Base-by-base conservation (phyloP, 2,329 filamentous ascomycete species). In the Pseudogymnoascus sp. region DNA sequence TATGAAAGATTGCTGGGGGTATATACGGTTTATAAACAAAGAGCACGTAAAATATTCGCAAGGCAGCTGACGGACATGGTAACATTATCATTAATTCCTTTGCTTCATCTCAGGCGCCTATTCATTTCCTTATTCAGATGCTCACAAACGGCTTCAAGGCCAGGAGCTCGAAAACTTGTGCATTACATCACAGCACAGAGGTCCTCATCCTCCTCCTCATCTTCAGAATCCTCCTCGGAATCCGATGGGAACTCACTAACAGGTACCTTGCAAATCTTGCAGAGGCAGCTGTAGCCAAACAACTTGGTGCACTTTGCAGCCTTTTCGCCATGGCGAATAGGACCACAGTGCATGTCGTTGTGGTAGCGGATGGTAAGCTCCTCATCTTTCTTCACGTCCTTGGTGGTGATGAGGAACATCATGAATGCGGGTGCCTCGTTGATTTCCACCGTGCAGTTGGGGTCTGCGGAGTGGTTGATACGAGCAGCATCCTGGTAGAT, bases 371-470 rank as follows among this genome's bases (percentile, higher is more conserved):
- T 32, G 16, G 47, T 54, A 14, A 54, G 47, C 47, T 54, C 47
- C 47, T 54, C 47, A 4, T 32, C 47, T 30, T 14, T 54, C 47
- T 54, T 54, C 47, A 54, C 47, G 25, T 54, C 47, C 47, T 54
- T 54, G 9, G 47, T 54, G 47, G 47, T 54, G 4, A 54, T 14
- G 9, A 54, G n/a, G 47, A 54, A 54, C 25, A 54, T 9, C 47
- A 12, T 54, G 47, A 54, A 54, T 14, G 25, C n/a, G 28, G 47
- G 25, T 32, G 28, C 28, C n/a, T 54, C 47, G n/a, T 54, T 54
- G 28, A 54, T 54, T 1, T 54, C 47, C 4, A 54, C 16, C 1
- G 18, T 32, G 28, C 47, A 54, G 28, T 54, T 54, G 5, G 47
- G 47, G 16, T 54, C 47, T 2, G 47, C 47, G 2, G 47, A 54